Conservation (phyloP, 192 early-diverging fungal genomes). For the Cetraspora pellucida region DNA sequence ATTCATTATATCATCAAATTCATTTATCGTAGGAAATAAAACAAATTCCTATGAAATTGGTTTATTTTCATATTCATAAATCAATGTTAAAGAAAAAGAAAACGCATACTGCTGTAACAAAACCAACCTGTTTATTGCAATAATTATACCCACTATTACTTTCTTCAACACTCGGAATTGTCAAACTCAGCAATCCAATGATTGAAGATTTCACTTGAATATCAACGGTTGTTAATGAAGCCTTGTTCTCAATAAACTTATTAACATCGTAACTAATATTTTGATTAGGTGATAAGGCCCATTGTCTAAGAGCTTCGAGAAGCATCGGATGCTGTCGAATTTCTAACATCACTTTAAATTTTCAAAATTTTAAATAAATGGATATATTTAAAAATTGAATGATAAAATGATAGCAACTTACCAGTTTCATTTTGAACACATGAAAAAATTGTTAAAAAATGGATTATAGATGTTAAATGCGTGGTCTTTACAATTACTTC, state of each 20-base stretch:
- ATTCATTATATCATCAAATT: not conserved
- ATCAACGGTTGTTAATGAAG: not conserved
- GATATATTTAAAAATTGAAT: too few relatives aligned
- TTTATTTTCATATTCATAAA: not conserved
- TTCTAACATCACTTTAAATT: not conserved
- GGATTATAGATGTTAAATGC: not conserved
- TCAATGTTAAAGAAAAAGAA: not conserved
- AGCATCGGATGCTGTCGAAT: not conserved
- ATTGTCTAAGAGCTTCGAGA: not conserved
- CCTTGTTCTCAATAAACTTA: not conserved
- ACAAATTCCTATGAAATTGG: not conserved
- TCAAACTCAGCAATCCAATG: not conserved
- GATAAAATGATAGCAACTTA: not conserved
- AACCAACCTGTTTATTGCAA: too few relatives aligned
- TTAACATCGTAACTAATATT: not conserved
- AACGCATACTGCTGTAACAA: too few relatives aligned
- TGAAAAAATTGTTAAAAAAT: constrained; percentile 6
- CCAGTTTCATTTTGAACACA: not conserved
- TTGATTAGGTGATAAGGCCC: not conserved
- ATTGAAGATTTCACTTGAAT: constrained; percentile 11
- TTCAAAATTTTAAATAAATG: not conserved
- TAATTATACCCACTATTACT: too few relatives aligned
- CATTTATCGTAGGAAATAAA: not conserved
- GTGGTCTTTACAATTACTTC: not conserved
- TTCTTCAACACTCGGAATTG: not conserved